phyloP scores from a whole-genome alignment of 768 basidiomycete genomes.

The Pholiota molesta region DNA sequence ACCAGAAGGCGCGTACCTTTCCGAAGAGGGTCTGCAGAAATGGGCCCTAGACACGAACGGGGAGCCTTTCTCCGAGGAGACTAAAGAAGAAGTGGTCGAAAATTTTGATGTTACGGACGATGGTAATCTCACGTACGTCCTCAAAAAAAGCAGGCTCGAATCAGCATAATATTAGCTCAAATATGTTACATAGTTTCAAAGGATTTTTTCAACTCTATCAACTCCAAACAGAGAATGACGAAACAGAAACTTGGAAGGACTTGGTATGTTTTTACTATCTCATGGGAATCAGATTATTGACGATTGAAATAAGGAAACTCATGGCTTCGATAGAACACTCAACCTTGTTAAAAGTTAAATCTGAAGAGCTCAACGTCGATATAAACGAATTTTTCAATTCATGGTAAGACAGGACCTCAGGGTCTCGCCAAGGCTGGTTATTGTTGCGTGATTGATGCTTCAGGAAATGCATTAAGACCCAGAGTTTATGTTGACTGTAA shows the following conservation, averaged over 20 bases:
- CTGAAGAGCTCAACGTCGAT: too few species aligned
- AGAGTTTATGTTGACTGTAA: too few species aligned
- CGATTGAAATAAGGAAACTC: conserved; percentile 52
- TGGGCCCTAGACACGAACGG: conserved; percentile 86
- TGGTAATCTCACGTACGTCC: conserved; percentile 70
- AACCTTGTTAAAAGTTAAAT: conserved; percentile 42
- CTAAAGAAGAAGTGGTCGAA: conserved; percentile 76
- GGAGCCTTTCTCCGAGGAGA: conserved; percentile 73
- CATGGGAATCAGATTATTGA: background rate
- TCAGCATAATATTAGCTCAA: background rate
- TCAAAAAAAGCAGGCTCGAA: background rate
- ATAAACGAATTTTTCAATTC: too few species aligned
- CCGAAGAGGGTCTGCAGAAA: conserved; percentile 63
- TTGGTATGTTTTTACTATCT: conserved; percentile 46
- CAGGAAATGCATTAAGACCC: too few species aligned
- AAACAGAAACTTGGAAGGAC: conserved; percentile 85
- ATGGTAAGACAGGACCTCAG: background rate
- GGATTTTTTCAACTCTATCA: conserved; percentile 85
- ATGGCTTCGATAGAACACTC: conserved; percentile 75
- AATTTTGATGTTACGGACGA: conserved; percentile 77
- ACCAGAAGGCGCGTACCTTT: conserved; percentile 59
- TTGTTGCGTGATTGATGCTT: too few species aligned
- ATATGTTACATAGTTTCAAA: conserved; percentile 64
- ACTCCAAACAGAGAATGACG: conserved; percentile 83
- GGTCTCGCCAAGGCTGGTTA: too few species aligned